These are phyloP conservation scores for Rusavskia elegans DNA, from an alignment of 495 filamentous ascomycete genomes.

Conservation along the genomic window DNA sequence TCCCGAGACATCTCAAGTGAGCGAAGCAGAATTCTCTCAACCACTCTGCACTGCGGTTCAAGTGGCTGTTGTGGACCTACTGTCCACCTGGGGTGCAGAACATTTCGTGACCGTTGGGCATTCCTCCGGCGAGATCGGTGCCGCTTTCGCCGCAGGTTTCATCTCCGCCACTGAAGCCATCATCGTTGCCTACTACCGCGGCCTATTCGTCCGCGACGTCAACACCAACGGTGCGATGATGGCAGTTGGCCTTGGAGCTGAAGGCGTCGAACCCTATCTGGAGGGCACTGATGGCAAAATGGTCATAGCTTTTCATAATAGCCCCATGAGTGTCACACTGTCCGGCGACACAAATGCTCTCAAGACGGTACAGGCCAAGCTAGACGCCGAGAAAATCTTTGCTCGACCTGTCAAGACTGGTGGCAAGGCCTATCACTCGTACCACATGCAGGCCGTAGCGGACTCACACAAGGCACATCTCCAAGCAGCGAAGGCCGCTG, in stretches of 20 bases:
- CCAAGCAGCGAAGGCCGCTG: conserved; percentile 14
- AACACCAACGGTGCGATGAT: conserved; percentile 14
- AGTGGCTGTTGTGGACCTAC: conserved; percentile 34
- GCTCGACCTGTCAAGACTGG: background rate
- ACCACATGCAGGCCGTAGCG: conserved; percentile 24
- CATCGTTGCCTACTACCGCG: conserved; percentile 23
- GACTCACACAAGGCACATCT: conserved; percentile 16
- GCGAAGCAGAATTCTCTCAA: conserved; percentile 12
- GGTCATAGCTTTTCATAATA: conserved; percentile 20
- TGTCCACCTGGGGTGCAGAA: conserved; percentile 35
- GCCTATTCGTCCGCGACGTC: conserved; percentile 1
- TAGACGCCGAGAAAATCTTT: background rate
- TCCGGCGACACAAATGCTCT: conserved; percentile 14
- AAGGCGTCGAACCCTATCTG: background rate
- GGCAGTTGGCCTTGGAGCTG: conserved; percentile 15
- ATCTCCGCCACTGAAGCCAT: conserved; percentile 25
- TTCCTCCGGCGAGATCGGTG: conserved; percentile 48
- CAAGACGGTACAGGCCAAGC: conserved; percentile 2
- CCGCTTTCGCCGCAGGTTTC: conserved; percentile 40
- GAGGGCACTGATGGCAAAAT: background rate
- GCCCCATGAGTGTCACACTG: conserved; percentile 16
- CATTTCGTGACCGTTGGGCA: conserved; percentile 40
- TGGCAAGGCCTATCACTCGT: conserved; percentile 25
- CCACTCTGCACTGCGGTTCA: conserved; percentile 23
- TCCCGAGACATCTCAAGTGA: conserved; percentile 1